phyloP scores from a whole-genome alignment of 495 filamentous ascomycete genomes.

The Apodospora peruviana region DNA sequence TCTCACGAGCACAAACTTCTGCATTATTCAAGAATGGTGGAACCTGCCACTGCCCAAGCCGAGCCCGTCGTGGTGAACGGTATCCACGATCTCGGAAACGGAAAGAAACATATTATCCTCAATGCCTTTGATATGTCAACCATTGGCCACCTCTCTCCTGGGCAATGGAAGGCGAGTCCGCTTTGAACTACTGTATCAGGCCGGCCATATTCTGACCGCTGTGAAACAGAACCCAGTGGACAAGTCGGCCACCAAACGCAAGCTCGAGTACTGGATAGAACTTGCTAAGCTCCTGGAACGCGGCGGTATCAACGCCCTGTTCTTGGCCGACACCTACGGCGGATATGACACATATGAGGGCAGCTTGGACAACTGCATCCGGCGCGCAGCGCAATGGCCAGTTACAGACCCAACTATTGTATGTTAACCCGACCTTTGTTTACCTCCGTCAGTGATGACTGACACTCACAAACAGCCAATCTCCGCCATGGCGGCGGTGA shows the following conservation, averaged over 20 bases:
- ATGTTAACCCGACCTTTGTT: slow-evolving; percentile 11
- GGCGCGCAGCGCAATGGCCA: slow-evolving; percentile 52
- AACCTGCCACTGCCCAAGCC: background rate
- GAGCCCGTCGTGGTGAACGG: background rate
- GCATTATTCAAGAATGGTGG: background rate
- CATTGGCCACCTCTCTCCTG: slow-evolving; percentile 37
- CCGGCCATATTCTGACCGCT: slow-evolving; percentile 1
- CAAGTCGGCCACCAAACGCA: slow-evolving; percentile 51
- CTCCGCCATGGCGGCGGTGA: slow-evolving; percentile 52
- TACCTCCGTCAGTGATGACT: background rate
- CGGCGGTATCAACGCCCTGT: slow-evolving; percentile 54
- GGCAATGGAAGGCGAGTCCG: slow-evolving; percentile 41
- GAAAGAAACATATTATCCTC: slow-evolving; percentile 37
- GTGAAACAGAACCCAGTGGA: slow-evolving; percentile 46
- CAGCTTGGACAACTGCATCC: slow-evolving; percentile 42
- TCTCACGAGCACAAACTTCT: no score
- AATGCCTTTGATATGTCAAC: slow-evolving; percentile 45
- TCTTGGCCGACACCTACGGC: slow-evolving; percentile 58
- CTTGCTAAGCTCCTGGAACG: slow-evolving; percentile 55
- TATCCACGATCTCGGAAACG: slow-evolving; percentile 6
- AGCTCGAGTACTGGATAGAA: slow-evolving; percentile 54
- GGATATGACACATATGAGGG: slow-evolving; percentile 52
- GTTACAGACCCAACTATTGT: slow-evolving; percentile 49
- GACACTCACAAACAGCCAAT: slow-evolving; percentile 25
- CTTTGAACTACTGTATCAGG: background rate